Conservation (phyloP, 2,329 filamentous ascomycete species). For the Stagonosporopsis rhizophila region DNA sequence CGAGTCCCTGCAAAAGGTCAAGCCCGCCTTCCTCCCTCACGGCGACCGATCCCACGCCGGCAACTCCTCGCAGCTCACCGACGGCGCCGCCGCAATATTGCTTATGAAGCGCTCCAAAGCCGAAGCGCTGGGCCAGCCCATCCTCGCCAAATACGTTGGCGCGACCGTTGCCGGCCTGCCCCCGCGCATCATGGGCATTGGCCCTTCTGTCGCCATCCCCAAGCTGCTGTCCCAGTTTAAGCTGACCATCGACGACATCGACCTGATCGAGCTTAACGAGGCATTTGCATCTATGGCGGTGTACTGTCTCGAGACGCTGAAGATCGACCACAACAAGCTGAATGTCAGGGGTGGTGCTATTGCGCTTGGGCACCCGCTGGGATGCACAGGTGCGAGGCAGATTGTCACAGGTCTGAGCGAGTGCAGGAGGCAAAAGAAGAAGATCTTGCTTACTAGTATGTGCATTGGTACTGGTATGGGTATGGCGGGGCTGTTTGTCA, state of each 20-base stretch:
- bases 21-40: conserved; percentile 88
- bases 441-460: conserved; percentile 92
- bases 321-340: conserved; percentile 76
- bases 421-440: conserved; percentile 83
- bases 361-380: conserved; percentile 82
- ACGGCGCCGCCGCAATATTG: conserved; percentile 87
- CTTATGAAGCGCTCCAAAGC: conserved; percentile 95
- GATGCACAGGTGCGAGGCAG: conserved; percentile 77
- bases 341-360: conserved; percentile 84
- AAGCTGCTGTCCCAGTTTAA: conserved; percentile 86
- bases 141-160: conserved; percentile 92
- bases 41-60: conserved; percentile 87
- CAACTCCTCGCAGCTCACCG: conserved; percentile 93
- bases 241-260: conserved; percentile 80
- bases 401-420: conserved; percentile 92
- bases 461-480: conserved; percentile 74
- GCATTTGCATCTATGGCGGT: conserved; percentile 98
- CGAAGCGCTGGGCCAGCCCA: conserved; percentile 84
- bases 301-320: conserved; percentile 76
- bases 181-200: conserved; percentile 96
- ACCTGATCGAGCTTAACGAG: conserved; percentile 95
- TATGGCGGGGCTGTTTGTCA: conserved; percentile 71
- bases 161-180: conserved; percentile 89
- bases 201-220: conserved; percentile 72
- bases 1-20: conserved; percentile 82